These are phyloP conservation scores for Mycocentrospora acerina DNA, from an alignment of 2,329 filamentous ascomycete genomes.

Conservation along the genomic window DNA sequence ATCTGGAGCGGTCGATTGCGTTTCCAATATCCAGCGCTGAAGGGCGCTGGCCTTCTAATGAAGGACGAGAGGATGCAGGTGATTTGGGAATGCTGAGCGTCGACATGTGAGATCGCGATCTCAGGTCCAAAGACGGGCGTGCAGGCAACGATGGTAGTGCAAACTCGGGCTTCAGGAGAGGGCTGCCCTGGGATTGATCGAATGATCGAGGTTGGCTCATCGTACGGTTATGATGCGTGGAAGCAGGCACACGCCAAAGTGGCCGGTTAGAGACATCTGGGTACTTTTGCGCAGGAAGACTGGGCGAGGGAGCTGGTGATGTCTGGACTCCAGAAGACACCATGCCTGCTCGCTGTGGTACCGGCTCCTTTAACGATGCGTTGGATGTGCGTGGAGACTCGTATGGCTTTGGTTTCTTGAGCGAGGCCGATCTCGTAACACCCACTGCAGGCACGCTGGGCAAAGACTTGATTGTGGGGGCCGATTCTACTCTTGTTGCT, in stretches of 20 bases:
- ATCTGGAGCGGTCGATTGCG: conserved; percentile 59
- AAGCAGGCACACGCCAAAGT: conserved; percentile 56
- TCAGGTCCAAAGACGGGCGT: conserved; percentile 48
- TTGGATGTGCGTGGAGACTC: conserved; percentile 25
- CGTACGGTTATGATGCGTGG: conserved; percentile 47
- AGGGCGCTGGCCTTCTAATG: conserved; percentile 70
- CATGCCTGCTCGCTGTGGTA: conserved; percentile 55
- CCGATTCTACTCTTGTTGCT: conserved; percentile 24
- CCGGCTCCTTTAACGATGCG: conserved; percentile 44
- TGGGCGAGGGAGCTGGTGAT: conserved; percentile 51
- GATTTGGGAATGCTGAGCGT: conserved; percentile 55
- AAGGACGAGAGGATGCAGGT: conserved; percentile 63
- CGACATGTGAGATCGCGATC: conserved; percentile 54
- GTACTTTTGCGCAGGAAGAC: conserved; percentile 31
- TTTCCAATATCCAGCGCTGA: conserved; percentile 62
- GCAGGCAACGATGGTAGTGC: conserved; percentile 40
- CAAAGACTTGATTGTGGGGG: conserved; percentile 30
- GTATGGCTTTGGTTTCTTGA: conserved; percentile 30
- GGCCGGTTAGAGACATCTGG: conserved; percentile 47
- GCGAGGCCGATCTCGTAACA: conserved; percentile 34
- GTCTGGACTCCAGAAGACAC: conserved; percentile 83
- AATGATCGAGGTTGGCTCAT: conserved; percentile 53
- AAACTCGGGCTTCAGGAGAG: conserved; percentile 42
- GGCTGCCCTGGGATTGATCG: conserved; percentile 38
- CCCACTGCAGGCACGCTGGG: conserved; percentile 34